Conservation (phyloP, 2,329 filamentous ascomycete genomes). For the Trichophyton schoenleinii region DNA sequence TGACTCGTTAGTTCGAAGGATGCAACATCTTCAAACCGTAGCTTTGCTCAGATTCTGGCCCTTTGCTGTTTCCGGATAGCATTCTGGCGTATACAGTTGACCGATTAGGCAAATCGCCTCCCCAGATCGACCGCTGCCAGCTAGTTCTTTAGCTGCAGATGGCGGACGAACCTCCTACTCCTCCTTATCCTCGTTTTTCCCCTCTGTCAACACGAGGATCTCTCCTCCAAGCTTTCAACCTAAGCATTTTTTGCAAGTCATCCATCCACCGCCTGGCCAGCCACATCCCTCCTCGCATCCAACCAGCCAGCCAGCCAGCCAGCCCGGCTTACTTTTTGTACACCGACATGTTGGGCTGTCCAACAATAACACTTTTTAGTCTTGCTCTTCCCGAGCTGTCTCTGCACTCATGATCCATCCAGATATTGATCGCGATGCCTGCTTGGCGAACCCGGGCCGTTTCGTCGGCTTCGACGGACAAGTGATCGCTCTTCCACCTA, state of each 20-base stretch:
- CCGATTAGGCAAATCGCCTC: not conserved
- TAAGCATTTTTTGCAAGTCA: not conserved
- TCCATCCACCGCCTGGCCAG: not conserved
- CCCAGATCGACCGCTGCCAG: not conserved
- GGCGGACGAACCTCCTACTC: not conserved
- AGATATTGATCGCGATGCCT: not conserved
- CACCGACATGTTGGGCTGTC: not conserved
- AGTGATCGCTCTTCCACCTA: not conserved
- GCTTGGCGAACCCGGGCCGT: not conserved
- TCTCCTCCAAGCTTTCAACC: not conserved
- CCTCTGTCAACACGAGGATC: not conserved
- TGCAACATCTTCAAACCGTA: not conserved
- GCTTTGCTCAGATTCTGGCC: not conserved
- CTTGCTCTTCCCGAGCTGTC: not conserved
- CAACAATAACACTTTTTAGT: not conserved
- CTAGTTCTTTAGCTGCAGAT: not conserved
- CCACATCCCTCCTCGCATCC: no score
- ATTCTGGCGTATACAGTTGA: not conserved
- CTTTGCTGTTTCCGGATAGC: not conserved
- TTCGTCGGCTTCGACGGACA: not conserved
- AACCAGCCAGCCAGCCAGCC: not conserved
- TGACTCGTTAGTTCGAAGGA: not conserved
- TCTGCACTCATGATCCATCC: not conserved
- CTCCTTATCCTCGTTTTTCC: not conserved
- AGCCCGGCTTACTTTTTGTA: not conserved